These are phyloP conservation scores for Marasmius tenuissimus DNA, from an alignment of 1,284 basidiomycete genomes.

Conservation along the genomic window DNA sequence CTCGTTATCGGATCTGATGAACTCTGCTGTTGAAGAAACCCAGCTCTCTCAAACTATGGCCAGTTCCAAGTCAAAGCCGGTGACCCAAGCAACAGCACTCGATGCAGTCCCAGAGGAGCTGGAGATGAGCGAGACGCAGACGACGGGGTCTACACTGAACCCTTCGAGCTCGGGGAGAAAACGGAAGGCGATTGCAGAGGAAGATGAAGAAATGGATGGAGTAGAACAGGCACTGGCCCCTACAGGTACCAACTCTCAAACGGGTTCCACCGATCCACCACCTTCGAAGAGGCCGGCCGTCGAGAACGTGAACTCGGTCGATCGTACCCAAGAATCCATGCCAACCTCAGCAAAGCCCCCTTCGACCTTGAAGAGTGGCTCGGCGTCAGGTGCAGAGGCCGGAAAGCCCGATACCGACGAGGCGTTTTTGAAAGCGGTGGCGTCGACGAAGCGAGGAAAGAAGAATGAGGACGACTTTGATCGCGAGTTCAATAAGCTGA, in stretches of 20 bases:
- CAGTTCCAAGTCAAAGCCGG: not conserved
- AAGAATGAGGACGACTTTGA: conserved; percentile 75
- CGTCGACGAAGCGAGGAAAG: conserved; percentile 73
- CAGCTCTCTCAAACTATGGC: not conserved
- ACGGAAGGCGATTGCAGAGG: conserved; percentile 11
- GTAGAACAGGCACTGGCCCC: conserved; percentile 18
- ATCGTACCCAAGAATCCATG: conserved; percentile 4
- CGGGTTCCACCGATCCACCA: conserved; percentile 11
- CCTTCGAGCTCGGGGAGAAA: not conserved
- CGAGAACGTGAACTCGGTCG: conserved; percentile 33
- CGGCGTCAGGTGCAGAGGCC: conserved; percentile 38
- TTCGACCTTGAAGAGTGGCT: conserved; percentile 14
- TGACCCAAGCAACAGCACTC: conserved; percentile 21
- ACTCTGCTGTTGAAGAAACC: not conserved
- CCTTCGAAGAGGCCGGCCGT: conserved; percentile 39
- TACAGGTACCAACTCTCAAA: conserved; percentile 3
- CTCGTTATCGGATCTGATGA: not conserved
- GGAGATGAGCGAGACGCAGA: conserved; percentile 40
- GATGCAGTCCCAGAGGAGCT: conserved; percentile 53
- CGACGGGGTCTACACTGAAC: not conserved
- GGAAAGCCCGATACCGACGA: conserved; percentile 65
- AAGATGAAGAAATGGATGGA: conserved; percentile 41
- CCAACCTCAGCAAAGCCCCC: not conserved
- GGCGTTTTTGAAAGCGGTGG: conserved; percentile 70
- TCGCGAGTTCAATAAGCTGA: conserved; percentile 81